phyloP scores from a whole-genome alignment of 805 yeast species.

The Kuraishia cidri region DNA sequence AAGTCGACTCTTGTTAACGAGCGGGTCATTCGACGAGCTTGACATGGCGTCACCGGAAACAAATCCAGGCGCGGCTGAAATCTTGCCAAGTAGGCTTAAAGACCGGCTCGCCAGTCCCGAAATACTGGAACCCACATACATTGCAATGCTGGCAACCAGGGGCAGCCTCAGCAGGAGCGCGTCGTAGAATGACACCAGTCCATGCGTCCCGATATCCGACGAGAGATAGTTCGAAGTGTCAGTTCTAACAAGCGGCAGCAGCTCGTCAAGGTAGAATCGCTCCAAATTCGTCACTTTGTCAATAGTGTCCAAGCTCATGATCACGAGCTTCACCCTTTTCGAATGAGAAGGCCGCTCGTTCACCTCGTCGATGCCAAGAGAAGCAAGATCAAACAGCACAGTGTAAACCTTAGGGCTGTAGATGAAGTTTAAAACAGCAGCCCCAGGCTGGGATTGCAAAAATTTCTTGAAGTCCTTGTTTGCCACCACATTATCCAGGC shows the following conservation, averaged over 20 bases:
- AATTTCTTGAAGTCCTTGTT: slow-evolving; percentile 35
- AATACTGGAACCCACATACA: slow-evolving; percentile 59
- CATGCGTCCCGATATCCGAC: slow-evolving; percentile 43
- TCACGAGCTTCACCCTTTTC: slow-evolving; percentile 25
- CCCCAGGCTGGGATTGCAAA: slow-evolving; percentile 62
- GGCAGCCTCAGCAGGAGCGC: slow-evolving; percentile 66
- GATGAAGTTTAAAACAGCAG: slow-evolving; percentile 51
- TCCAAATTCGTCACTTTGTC: slow-evolving; percentile 41
- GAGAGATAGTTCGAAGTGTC: slow-evolving; percentile 29
- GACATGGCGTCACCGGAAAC: slow-evolving; percentile 12
- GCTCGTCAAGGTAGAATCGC: slow-evolving; percentile 45
- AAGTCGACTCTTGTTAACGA: slow-evolving; percentile 48
- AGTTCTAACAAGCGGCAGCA: slow-evolving; percentile 40
- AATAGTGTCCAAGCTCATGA: slow-evolving; percentile 33
- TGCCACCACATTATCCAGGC: slow-evolving; percentile 37
- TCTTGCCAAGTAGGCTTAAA: slow-evolving; percentile 38
- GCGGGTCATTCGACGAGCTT: slow-evolving; percentile 11
- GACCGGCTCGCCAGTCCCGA: slow-evolving; percentile 41
- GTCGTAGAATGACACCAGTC: slow-evolving; percentile 58
- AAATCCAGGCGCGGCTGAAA: slow-evolving; percentile 43
- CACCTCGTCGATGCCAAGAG: slow-evolving; percentile 52
- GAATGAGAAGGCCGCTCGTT: slow-evolving; percentile 25
- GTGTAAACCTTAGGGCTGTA: slow-evolving; percentile 51
- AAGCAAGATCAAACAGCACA: slow-evolving; percentile 46
- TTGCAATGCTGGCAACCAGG: slow-evolving; percentile 61